Conservation (phyloP, 257 asterid species). For the Linaria vulgaris region DNA sequence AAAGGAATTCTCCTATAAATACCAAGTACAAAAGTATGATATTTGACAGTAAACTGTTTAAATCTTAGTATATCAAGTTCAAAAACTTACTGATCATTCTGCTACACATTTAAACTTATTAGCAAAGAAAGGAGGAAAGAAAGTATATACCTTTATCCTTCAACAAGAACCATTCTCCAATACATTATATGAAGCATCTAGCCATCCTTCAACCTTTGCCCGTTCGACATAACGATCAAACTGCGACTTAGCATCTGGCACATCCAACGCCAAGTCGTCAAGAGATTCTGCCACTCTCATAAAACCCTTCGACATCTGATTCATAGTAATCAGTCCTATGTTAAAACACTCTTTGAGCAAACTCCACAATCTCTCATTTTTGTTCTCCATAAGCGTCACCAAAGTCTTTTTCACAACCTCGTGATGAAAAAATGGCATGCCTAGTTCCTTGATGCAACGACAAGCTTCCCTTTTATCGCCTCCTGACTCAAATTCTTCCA, state of each 20-base stretch:
- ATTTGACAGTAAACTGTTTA: no score
- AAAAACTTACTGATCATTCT: no score
- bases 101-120: no score
- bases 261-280: constrained; percentile 88
- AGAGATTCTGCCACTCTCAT: constrained; percentile 61
- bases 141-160: background rate
- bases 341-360: constrained; percentile 63
- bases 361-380: constrained; percentile 64
- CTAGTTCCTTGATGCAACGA: constrained; percentile 80
- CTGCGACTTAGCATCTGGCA: constrained; percentile 79
- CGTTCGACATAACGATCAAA: constrained; percentile 43
- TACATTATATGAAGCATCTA: constrained; percentile 50
- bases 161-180: constrained; percentile 40
- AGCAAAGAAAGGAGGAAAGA: no score
- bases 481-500: constrained; percentile 76
- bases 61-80: no score
- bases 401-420: constrained; percentile 81
- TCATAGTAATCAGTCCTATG: constrained; percentile 71
- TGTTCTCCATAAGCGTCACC: constrained; percentile 72
- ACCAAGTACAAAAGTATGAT: no score
- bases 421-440: constrained; percentile 95
- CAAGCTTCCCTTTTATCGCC: constrained; percentile 86
- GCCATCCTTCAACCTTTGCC: constrained; percentile 71
- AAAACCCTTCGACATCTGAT: constrained; percentile 84
- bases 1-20: no score